A percentile compares a stretch with the other conserved stretches of the same genome.
Evolutionary conservation across 1,139 yeast genomes (phyloP).

Genomic region (Yamadazyma conglobata): DNA sequence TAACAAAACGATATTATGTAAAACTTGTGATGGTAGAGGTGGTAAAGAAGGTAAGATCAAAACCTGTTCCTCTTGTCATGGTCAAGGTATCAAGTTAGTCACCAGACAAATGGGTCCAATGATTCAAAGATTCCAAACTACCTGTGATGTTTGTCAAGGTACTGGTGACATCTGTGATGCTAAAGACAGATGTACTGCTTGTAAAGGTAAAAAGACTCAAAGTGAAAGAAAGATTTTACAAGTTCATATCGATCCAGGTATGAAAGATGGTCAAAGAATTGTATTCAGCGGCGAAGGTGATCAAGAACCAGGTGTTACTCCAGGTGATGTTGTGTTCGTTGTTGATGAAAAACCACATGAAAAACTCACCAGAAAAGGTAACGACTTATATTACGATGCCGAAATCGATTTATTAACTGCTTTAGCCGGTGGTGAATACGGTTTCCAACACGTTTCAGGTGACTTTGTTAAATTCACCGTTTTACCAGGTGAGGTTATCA

Average conservation of each 20-base stretch:
- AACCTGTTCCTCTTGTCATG: slow-evolving; percentile 81
- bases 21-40: slow-evolving; percentile 89
- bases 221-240: slow-evolving; percentile 90
- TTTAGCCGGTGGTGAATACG: slow-evolving; percentile 90
- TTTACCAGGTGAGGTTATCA: slow-evolving; percentile 88
- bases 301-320: slow-evolving; percentile 90
- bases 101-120: slow-evolving; percentile 99
- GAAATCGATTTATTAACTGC: slow-evolving; percentile 92
- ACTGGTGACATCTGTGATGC: slow-evolving; percentile 86
- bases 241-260: slow-evolving; percentile 95
- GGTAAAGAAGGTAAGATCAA: slow-evolving; percentile 91
- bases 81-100: slow-evolving; percentile 87
- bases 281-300: slow-evolving; percentile 96
- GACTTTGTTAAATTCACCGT: slow-evolving; percentile 82
- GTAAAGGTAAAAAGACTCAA: slow-evolving; percentile 86
- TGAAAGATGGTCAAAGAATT: slow-evolving; percentile 91
- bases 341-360: slow-evolving; percentile 86
- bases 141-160: slow-evolving; percentile 91
- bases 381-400: slow-evolving; percentile 80
- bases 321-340: slow-evolving; percentile 94
- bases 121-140: slow-evolving; percentile 96
- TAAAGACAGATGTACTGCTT: slow-evolving; percentile 82
- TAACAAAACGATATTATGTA: slow-evolving; percentile 87
- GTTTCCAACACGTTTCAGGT: slow-evolving; percentile 81
- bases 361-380: slow-evolving; percentile 80